These are phyloP conservation scores for Rutstroemia sp. DNA, from an alignment of 2,329 filamentous ascomycete species.

Conservation along the genomic window DNA sequence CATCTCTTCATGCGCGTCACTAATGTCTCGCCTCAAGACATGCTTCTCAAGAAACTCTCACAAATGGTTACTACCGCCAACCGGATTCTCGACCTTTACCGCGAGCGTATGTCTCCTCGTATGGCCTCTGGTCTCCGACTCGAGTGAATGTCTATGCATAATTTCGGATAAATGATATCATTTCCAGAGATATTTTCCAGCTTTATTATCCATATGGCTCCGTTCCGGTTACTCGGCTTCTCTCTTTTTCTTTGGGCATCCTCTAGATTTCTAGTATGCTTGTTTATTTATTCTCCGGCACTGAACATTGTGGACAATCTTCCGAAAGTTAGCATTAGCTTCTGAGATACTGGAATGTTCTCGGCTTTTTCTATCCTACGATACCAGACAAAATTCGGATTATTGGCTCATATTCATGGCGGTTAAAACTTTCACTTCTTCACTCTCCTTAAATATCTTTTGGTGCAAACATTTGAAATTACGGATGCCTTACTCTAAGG, in stretches of 20 bases:
- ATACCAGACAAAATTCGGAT: neutral
- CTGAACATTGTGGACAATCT: constrained; percentile 6
- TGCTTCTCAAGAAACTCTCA: constrained; percentile 41
- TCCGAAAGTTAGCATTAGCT: constrained; percentile 9
- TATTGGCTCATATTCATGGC: neutral
- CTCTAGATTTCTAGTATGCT: constrained; percentile 19
- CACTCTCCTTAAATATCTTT: constrained; percentile 2
- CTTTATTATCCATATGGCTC: neutral
- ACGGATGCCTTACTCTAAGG: no score
- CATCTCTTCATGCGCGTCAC: constrained; percentile 44
- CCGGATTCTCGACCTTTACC: constrained; percentile 24
- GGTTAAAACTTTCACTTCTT: neutral
- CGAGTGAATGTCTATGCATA: neutral
- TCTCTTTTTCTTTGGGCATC: constrained; percentile 18
- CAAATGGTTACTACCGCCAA: constrained; percentile 33
- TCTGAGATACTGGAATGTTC: constrained; percentile 29
- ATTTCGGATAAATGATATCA: neutral
- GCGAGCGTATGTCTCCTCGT: constrained; percentile 8
- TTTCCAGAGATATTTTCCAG: neutral
- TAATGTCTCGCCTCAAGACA: constrained; percentile 39
- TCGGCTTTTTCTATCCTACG: constrained; percentile 9
- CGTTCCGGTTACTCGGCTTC: neutral
- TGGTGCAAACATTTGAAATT: neutral
- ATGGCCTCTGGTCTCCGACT: neutral
- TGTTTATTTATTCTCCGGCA: constrained; percentile 16